phyloP scores from a whole-genome alignment of 2,329 filamentous ascomycete genomes.

The Neopestalotiopsis clavispora region DNA sequence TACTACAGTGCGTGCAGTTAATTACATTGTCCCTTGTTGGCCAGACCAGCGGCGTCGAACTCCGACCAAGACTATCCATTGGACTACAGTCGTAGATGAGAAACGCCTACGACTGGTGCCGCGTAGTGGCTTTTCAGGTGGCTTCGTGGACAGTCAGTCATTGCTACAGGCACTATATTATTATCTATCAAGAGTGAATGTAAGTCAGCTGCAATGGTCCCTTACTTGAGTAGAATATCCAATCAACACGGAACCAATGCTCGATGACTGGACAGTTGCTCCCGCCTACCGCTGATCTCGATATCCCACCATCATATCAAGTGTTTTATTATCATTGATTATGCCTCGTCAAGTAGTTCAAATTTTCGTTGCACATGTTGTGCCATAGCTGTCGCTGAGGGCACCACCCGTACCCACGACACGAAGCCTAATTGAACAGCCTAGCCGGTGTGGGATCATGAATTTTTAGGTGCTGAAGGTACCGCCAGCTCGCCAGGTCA shows the following conservation, averaged over 20 bases:
- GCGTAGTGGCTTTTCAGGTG: background rate
- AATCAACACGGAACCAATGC: too few relatives aligned
- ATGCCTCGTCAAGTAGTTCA: background rate
- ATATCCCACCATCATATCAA: background rate
- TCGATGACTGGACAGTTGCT: background rate
- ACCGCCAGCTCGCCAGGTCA: background rate
- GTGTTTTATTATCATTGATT: background rate
- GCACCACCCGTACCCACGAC: background rate
- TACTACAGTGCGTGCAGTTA: background rate
- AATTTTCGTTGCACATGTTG: background rate
- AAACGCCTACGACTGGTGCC: conserved; percentile 1
- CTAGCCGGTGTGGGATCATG: background rate
- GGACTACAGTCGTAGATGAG: background rate
- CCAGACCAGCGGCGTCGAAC: background rate
- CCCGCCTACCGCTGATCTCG: background rate
- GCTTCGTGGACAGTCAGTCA: background rate
- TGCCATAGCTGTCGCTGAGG: background rate
- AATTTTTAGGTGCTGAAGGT: background rate
- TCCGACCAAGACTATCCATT: background rate
- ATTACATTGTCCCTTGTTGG: too few relatives aligned
- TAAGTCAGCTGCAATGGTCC: too few relatives aligned
- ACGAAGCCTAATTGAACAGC: background rate
- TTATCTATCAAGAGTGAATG: too few relatives aligned
- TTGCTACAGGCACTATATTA: too few relatives aligned
- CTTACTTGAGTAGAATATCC: too few relatives aligned